Base-by-base conservation (phyloP, 2,329 filamentous ascomycete genomes). In the Cladophialophora bantiana region DNA sequence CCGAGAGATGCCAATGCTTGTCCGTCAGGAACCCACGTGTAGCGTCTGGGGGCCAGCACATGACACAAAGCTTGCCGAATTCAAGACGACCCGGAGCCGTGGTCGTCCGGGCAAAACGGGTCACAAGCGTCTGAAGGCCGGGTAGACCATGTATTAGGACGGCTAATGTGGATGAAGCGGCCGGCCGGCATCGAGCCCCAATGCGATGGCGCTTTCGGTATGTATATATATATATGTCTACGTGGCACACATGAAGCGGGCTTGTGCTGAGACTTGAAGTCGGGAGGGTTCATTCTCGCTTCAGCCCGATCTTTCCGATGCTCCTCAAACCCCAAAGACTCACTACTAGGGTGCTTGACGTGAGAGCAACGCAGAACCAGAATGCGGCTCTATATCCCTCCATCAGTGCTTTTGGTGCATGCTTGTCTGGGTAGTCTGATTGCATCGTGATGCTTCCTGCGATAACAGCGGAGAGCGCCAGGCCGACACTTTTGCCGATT, bases 401-500 rank as follows among this genome's bases (percentile, higher is more conserved):
- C 81, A 85, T 83, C 50, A 86, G 75, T 4, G 54, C 66, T 20
- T 40, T 50, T 0, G 78, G 78, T 3, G 77, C 72, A 1, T 68
- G 71, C 0, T 68, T 68, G 0, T 69, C 65, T 12, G 70, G 70
- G 2, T 74, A 69, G 0, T 68, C 66, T 0, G 77, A 78, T 12
- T 67, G 56, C 1, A 74, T 73, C 1, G 82, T 83, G 1, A 84
- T 80, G 2, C 74, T 68, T 1, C 71, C 73, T 0, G 77, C 76
- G 45, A 87, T 82, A 0, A 84, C 81, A 7, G 83, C 83, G 62
- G 83, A 81, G 1, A 85, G 75, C 3, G 84, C 84, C 2, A 88
- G 73, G 0, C 85, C 85, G 1, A 88, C 78, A 0, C 83, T 82
- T 18, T 80, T 83, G 0, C 86, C 86, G 59, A 89, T 83, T 68